Evolutionary conservation across 176 grass and related monocot species (phyloP).

Genomic region (Aegilops sharonensis): DNA sequence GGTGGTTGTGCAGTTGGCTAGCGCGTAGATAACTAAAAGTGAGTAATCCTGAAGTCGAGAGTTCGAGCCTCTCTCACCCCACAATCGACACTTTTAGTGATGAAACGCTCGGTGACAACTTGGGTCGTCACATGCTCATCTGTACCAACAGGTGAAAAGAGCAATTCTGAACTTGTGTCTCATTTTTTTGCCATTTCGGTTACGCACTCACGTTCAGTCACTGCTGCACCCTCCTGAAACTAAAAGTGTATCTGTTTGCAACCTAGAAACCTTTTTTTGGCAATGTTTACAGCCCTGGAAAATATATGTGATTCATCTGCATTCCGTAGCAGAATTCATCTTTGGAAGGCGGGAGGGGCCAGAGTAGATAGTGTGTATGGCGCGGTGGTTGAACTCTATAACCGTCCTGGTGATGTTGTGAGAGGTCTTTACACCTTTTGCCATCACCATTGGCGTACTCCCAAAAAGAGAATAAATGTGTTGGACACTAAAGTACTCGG

Average conservation of each 20-base stretch:
- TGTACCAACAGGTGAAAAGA: neutral
- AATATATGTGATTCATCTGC: no score
- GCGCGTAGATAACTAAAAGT: conserved; percentile 44
- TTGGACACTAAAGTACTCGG: neutral
- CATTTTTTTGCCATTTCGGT: neutral
- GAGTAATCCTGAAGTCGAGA: conserved; percentile 97
- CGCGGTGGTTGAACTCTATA: neutral
- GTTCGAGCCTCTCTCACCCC: conserved; percentile 98
- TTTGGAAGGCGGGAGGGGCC: neutral
- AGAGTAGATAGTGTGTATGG: neutral
- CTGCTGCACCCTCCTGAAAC: no score
- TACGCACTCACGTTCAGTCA: no score
- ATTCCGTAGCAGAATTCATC: neutral
- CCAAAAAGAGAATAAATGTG: neutral
- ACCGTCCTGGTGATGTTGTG: neutral
- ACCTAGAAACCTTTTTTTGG: no score
- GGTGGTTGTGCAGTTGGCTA: conserved; percentile 88
- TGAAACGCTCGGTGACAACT: no score
- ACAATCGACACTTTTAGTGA: conserved; percentile 4
- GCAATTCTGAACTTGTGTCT: neutral
- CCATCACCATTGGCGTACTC: neutral
- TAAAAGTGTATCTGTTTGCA: no score
- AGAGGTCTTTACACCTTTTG: no score
- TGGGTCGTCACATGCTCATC: neutral
- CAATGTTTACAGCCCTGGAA: no score